A percentile compares a stretch with the other conserved stretches of the same genome.
phyloP scores from a whole-genome alignment of 345 rosid genomes.

The Lepidium sativum region DNA sequence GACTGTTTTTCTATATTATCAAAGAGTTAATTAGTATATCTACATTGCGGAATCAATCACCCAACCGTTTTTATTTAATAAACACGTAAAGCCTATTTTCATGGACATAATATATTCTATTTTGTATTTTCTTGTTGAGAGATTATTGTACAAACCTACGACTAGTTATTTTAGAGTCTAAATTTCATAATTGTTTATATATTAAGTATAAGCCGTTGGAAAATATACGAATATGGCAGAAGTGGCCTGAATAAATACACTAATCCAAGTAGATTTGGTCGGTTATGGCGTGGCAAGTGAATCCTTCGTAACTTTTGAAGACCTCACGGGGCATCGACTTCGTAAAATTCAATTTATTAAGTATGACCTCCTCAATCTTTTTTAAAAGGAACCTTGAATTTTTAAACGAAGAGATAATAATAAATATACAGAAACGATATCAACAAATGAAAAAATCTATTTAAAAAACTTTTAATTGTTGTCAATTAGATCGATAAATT shows the following conservation, averaged over 20 bases:
- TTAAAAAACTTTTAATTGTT: no score
- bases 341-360: not conserved
- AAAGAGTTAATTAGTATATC: not conserved
- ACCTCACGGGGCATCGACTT: not conserved
- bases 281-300: not conserved
- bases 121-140: no score
- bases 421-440: no score
- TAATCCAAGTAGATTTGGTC: not conserved
- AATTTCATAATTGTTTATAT: not conserved
- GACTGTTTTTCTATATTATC: not conserved
- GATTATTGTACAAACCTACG: not conserved
- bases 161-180: not conserved
- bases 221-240: not conserved
- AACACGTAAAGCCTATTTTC: not conserved
- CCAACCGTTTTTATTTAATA: not conserved
- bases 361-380: no score
- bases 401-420: no score
- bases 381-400: no score
- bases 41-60: not conserved
- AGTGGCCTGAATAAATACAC: not conserved
- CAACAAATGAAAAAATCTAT: no score
- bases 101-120: not conserved
- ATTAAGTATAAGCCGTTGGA: not conserved
- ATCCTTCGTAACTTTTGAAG: conserved; percentile 4
- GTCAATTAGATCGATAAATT: no score